A percentile compares a stretch with the other conserved stretches of the same genome.
Evolutionary conservation across 2,329 filamentous ascomycete genomes (phyloP).

Genomic region (Eurotiales sp.): DNA sequence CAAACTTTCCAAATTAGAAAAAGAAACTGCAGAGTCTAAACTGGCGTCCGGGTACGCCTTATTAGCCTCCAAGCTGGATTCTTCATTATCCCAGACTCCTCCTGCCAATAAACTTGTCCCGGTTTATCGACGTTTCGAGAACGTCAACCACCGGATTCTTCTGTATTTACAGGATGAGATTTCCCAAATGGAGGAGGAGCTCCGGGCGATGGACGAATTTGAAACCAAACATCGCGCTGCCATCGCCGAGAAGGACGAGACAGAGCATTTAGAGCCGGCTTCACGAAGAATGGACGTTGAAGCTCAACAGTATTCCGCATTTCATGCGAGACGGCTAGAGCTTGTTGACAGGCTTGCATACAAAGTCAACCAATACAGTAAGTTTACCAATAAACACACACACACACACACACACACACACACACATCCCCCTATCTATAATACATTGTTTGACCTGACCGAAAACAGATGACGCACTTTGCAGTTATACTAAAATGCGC

Average conservation of each 20-base stretch:
- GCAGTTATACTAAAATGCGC: conserved; percentile 46
- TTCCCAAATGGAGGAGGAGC: conserved; percentile 71
- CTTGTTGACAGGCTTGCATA: conserved; percentile 53
- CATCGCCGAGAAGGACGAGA: conserved; percentile 29
- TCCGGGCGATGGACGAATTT: conserved; percentile 64
- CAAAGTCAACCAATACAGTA: conserved; percentile 62
- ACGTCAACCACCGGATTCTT: conserved; percentile 75
- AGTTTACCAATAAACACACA: too few relatives aligned
- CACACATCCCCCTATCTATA: conserved; percentile 2
- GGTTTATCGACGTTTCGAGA: conserved; percentile 78
- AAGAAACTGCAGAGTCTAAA: background rate
- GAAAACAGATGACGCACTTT: conserved; percentile 36
- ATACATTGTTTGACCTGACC: background rate
- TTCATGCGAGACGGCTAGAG: conserved; percentile 53
- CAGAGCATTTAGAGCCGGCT: conserved; percentile 29
- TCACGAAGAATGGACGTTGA: conserved; percentile 43
- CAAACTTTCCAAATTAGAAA: conserved; percentile 1
- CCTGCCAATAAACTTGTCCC: conserved; percentile 45
- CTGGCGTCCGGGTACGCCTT: conserved; percentile 34
- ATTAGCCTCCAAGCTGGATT: conserved; percentile 30
- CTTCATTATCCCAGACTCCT: conserved; percentile 20
- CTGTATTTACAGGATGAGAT: conserved; percentile 85
- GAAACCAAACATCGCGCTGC: conserved; percentile 39
- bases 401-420: too few relatives aligned
- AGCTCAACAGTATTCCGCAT: conserved; percentile 49